A percentile compares a stretch with the other conserved stretches of the same genome.
These are phyloP conservation scores for Phytophthora gonapodyides DNA, from an alignment of 352 stramenopile species.

Conservation along the genomic window DNA sequence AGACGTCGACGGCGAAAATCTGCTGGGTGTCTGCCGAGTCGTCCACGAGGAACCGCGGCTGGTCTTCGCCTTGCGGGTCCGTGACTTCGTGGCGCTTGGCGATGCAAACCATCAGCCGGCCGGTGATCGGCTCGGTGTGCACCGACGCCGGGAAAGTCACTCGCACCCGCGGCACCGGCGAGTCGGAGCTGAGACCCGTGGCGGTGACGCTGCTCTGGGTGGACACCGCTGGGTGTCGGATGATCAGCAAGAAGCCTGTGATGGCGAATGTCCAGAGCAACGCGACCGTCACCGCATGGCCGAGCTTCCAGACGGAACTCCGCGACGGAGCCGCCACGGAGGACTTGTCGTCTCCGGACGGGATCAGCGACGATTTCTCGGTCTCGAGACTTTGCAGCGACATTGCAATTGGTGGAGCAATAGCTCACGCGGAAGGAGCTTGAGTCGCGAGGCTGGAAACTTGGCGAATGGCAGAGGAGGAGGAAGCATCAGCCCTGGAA, in stretches of 20 bases:
- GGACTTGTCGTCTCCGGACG: slow-evolving; percentile 12
- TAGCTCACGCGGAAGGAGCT: neutral
- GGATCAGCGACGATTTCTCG: slow-evolving; percentile 27
- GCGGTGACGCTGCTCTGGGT: neutral
- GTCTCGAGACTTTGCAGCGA: slow-evolving; percentile 24
- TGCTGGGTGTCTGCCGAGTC: slow-evolving; percentile 60
- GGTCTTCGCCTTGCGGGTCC: slow-evolving; percentile 52
- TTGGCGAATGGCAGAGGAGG: slow-evolving; percentile 38
- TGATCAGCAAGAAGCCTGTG: slow-evolving; percentile 14
- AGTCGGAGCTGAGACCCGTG: slow-evolving; percentile 8
- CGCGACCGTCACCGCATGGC: neutral
- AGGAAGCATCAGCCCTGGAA: slow-evolving; percentile 15
- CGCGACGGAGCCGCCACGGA: slow-evolving; percentile 1
- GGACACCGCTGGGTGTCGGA: slow-evolving; percentile 2
- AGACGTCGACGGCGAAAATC: slow-evolving; percentile 67
- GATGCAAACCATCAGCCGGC: slow-evolving; percentile 62
- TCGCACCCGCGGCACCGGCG: slow-evolving; percentile 39
- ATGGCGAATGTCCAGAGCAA: slow-evolving; percentile 24
- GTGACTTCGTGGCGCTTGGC: slow-evolving; percentile 51
- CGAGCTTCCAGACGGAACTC: slow-evolving; percentile 14
- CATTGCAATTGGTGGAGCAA: slow-evolving; percentile 20
- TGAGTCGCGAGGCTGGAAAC: slow-evolving; percentile 15
- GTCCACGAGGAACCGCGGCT: slow-evolving; percentile 55
- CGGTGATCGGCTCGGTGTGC: slow-evolving; percentile 47
- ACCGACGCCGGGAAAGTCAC: slow-evolving; percentile 41